Percentiles rank a stretch among this genome's conserved stretches.
Conservation (phyloP, 768 basidiomycete genomes). For the Podaxis mareebaensis region DNA sequence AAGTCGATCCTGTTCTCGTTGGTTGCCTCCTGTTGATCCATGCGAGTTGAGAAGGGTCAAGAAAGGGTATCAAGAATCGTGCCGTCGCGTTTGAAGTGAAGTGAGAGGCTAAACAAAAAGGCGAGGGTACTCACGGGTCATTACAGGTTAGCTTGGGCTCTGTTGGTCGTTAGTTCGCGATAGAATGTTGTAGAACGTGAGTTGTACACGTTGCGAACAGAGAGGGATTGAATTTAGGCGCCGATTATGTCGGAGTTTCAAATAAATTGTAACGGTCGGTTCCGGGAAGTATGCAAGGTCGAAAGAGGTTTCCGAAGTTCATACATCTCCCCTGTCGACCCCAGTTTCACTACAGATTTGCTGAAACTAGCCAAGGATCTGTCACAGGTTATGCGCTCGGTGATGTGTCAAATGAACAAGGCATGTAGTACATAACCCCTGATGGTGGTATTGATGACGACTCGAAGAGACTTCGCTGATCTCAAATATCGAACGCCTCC, state of each 20-base stretch:
- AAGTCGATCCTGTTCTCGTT: constrained; percentile 73
- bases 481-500: not conserved
- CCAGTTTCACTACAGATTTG: no score
- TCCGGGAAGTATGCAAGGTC: not conserved
- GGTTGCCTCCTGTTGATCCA: constrained; percentile 67
- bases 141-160: constrained; percentile 22
- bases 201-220: constrained; percentile 14
- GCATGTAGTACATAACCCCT: not conserved
- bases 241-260: constrained; percentile 29
- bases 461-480: not conserved
- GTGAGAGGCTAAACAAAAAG: constrained; percentile 11
- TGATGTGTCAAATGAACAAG: not conserved
- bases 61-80: constrained; percentile 21
- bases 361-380: not conserved
- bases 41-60: constrained; percentile 9
- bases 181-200: constrained; percentile 14
- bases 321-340: no score
- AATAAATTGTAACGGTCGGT: not conserved
- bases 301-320: no score
- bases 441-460: not conserved
- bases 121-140: constrained; percentile 53
- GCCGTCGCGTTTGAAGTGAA: constrained; percentile 18
- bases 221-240: constrained; percentile 15
- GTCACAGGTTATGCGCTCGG: not conserved
- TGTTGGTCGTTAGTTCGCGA: not conserved